A percentile compares a stretch with the other conserved stretches of the same genome.
These are phyloP conservation scores for Chionographis japonica DNA, from an alignment of 106 monocot genomes.

Conservation along the genomic window DNA sequence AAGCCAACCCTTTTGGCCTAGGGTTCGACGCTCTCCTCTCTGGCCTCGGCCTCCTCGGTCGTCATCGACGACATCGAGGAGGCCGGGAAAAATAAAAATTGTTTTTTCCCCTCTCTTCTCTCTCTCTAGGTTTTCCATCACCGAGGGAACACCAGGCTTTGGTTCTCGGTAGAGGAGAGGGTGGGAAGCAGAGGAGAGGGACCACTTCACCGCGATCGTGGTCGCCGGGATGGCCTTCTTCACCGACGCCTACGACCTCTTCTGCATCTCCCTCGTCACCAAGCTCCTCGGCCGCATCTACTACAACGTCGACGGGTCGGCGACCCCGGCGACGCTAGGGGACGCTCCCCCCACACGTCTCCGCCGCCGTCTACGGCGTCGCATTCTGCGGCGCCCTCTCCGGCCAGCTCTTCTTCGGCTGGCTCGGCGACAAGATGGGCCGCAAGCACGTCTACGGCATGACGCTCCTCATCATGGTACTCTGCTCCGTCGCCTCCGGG, in stretches of 20 bases:
- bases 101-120: too few species aligned
- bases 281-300: conserved; percentile 83
- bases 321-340: conserved; percentile 64
- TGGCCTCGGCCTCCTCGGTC: too few species aligned
- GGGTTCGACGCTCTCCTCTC: too few species aligned
- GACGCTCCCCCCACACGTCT: conserved; percentile 60
- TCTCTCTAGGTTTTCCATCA: too few species aligned
- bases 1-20: too few species aligned
- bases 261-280: conserved; percentile 76
- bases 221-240: conserved; percentile 91
- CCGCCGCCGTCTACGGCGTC: conserved; percentile 83
- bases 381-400: conserved; percentile 81
- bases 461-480: conserved; percentile 82
- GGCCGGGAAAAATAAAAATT: too few species aligned
- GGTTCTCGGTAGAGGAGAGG: too few species aligned
- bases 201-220: conserved; percentile 85
- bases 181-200: too few species aligned
- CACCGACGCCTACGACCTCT: conserved; percentile 92
- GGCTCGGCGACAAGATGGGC: conserved; percentile 92
- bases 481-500: conserved; percentile 75
- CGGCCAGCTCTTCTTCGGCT: conserved; percentile 90
- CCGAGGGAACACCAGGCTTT: too few species aligned
- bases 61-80: too few species aligned
- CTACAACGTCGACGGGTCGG: conserved; percentile 42
- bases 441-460: conserved; percentile 80